These are phyloP conservation scores for Citrullus colocynthis DNA, from an alignment of 306 rosid genomes.

Conservation along the genomic window DNA sequence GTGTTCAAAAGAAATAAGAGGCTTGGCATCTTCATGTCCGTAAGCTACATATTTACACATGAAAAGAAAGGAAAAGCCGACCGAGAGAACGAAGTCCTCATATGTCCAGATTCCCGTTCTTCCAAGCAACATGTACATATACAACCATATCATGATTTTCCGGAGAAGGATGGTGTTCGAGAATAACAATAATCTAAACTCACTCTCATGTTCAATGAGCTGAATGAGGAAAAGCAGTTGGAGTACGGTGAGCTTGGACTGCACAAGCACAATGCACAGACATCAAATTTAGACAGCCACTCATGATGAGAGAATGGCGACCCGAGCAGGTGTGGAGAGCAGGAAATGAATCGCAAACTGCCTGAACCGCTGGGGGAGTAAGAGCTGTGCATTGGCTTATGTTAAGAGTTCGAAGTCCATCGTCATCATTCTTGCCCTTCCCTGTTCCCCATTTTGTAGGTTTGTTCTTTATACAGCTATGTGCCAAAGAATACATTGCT, in stretches of 20 bases:
- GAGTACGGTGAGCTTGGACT: constrained; percentile 51
- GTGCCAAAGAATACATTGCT: constrained; percentile 91
- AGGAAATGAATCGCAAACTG: constrained; percentile 82
- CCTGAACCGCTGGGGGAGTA: constrained; percentile 89
- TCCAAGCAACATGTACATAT: background rate
- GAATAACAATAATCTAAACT: background rate
- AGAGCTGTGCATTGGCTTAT: constrained; percentile 98
- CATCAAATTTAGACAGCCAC: constrained; percentile 73
- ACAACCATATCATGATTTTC: background rate
- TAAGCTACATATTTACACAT: background rate
- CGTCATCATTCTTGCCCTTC: constrained; percentile 54
- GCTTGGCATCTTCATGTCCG: background rate
- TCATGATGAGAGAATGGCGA: constrained; percentile 82
- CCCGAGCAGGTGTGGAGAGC: constrained; percentile 88
- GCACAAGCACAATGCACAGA: constrained; percentile 91
- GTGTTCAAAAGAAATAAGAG: background rate
- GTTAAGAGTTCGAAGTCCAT: constrained; percentile 64
- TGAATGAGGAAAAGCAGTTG: constrained; percentile 22
- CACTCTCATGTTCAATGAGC: constrained; percentile 41
- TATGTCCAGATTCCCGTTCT: background rate
- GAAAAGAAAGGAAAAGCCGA: background rate
- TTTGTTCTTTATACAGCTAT: constrained; percentile 53
- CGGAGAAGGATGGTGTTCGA: background rate
- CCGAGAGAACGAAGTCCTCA: background rate
- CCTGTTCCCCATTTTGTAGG: constrained; percentile 49